Evolutionary conservation across 768 basidiomycete species (phyloP), one percentile per base, ranked within the genome.

Genomic region (Brasilioporus rufonigricans): DNA sequence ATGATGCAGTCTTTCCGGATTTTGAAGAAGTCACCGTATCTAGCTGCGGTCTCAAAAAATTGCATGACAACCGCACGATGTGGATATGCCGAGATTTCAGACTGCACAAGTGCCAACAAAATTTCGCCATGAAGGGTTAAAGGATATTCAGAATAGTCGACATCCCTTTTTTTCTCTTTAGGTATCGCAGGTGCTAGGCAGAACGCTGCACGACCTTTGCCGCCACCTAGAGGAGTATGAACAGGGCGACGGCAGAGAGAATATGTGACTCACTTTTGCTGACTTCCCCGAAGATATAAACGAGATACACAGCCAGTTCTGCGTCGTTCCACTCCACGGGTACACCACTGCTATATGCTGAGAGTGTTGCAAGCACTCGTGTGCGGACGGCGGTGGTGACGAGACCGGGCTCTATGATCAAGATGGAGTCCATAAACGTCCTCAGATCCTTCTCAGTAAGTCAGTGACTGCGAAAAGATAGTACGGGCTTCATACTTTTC

Each of bases 1-100:
- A 91, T 77, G 49, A 98, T 91, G 62, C 86, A 91, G 53, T 92
- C 89, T 62, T 87, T 91, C 58, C 93, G 85, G 23, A 94, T 86
- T 71, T 91, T 93, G 85, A 98, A 98, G 70, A 99, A 98, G 63
- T 98, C 97, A 33, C 85, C 82, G 67, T 98, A 99, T 45, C 97
- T 83, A n/a, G 91, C 82, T 12, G 81, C 82, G 5, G 91, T 89
- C 72, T 99, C 97, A 60, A 98, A 98, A 71, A 91, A 94, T 65
- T 96, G 93, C 71, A 95, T 78, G 9, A 83, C 77, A 19, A 98
- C 95, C 13, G 86, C 79, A 29, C 85, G 84, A 72, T 95, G 89
- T 7, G 92, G 93, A 72, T 87, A 94, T 5, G 80, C 76, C 14
- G 86, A 85, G 50, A 98, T 84, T 32, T 89, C 85, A 23, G 91